A percentile compares a stretch with the other conserved stretches of the same genome.
Evolutionary conservation across 495 filamentous ascomycete genomes (phyloP).

Genomic region (Friedmanniomyces endolithicus): DNA sequence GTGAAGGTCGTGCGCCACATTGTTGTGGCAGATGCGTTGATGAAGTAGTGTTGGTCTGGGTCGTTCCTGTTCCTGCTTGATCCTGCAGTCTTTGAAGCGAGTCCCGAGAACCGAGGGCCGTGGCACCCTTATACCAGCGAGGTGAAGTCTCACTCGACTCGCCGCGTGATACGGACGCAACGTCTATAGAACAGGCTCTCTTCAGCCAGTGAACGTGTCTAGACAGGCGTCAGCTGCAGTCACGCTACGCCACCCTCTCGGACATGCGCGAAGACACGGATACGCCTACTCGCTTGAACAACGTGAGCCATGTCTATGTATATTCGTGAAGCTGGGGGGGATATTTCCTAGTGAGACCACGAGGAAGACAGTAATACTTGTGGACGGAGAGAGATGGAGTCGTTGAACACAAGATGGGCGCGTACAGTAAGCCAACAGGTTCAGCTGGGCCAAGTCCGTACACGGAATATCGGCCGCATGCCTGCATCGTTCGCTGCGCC

Average conservation of each 20-base stretch:
- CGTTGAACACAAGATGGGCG: neutral
- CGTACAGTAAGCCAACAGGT: neutral
- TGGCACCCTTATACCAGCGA: no score
- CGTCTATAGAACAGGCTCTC: neutral
- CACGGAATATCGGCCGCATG: neutral
- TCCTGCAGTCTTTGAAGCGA: no score
- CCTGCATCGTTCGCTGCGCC: neutral
- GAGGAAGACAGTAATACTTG: neutral
- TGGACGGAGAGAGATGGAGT: neutral
- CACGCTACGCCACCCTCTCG: neutral
- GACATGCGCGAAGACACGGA: neutral
- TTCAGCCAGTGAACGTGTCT: neutral
- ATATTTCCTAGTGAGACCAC: neutral
- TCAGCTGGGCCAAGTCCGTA: neutral
- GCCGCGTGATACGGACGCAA: neutral
- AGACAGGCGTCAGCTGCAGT: neutral
- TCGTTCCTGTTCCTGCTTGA: no score
- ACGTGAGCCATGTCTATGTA: neutral
- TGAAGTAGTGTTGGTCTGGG: no score
- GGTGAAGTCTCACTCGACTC: no score
- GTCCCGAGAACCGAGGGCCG: no score
- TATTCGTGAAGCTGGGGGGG: neutral
- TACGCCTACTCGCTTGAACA: neutral
- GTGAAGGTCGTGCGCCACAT: slow-evolving; percentile 10
- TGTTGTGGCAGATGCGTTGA: neutral